Conservation (phyloP, 495 filamentous ascomycete genomes). For the Ascodesmis nigricans region DNA sequence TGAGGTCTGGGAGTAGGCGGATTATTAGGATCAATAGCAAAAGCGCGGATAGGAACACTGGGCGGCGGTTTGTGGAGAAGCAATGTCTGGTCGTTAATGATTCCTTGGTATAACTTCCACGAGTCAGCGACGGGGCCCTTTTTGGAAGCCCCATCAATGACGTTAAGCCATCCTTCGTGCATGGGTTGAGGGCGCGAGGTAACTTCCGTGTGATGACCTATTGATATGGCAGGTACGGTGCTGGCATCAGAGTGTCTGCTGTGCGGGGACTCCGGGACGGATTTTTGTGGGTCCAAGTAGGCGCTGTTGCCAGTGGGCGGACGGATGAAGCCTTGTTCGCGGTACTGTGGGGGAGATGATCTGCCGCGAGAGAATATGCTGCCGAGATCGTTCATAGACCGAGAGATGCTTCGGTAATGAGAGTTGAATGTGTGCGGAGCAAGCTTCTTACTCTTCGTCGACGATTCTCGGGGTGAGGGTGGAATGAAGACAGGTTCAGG, state of each 20-base stretch:
- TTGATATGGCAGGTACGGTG: constrained; percentile 21
- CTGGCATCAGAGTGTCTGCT: constrained; percentile 8
- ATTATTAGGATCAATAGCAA: constrained; percentile 12
- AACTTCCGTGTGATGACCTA: constrained; percentile 17
- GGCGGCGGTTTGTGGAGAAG: constrained; percentile 20
- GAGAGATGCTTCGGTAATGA: constrained; percentile 21
- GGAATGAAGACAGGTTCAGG: no score
- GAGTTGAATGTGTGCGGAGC: constrained; percentile 20
- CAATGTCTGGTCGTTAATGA: constrained; percentile 17
- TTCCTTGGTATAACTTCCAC: constrained; percentile 21
- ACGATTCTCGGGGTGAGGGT: not conserved
- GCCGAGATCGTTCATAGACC: constrained; percentile 22
- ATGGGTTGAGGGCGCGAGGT: constrained; percentile 8
- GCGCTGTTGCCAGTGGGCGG: not conserved
- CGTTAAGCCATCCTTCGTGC: constrained; percentile 21
- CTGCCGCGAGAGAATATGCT: constrained; percentile 22
- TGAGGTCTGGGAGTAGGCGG: constrained; percentile 19
- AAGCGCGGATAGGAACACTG: constrained; percentile 16
- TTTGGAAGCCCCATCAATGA: constrained; percentile 10
- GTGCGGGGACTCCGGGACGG: not conserved
- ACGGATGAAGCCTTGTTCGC: constrained; percentile 9
- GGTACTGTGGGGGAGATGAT: constrained; percentile 21
- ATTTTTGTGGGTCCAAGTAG: not conserved
- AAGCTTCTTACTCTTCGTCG: constrained; percentile 17
- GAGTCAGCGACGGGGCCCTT: constrained; percentile 17